These are phyloP conservation scores for Ophiosphaerella korrae DNA, from an alignment of 2,329 filamentous ascomycete species.

Conservation along the genomic window DNA sequence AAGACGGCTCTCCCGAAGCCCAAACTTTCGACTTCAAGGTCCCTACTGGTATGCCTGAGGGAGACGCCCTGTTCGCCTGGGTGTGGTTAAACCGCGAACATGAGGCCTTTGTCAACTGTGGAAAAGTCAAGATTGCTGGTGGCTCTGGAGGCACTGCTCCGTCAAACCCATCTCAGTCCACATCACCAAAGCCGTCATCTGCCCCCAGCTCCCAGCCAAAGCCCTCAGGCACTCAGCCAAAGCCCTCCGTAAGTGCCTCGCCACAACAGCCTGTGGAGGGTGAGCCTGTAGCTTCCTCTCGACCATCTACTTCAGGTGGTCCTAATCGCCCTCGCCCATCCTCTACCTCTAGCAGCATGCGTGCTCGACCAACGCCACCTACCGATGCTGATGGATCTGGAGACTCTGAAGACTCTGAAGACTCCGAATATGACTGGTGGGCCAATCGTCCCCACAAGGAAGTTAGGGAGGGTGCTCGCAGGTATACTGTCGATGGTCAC, in stretches of 20 bases:
- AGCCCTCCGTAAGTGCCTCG: background rate
- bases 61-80: conserved; percentile 54
- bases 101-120: conserved; percentile 51
- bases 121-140: conserved; percentile 50
- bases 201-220: conserved; percentile 7
- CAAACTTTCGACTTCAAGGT: conserved; percentile 55
- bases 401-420: conserved; percentile 6
- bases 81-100: conserved; percentile 45
- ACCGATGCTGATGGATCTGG: conserved; percentile 7
- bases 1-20: conserved; percentile 45
- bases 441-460: conserved; percentile 11
- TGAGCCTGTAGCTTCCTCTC: conserved; percentile 1
- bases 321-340: background rate
- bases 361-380: conserved; percentile 6
- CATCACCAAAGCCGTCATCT: conserved; percentile 12
- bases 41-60: conserved; percentile 50
- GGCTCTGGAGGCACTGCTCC: conserved; percentile 23
- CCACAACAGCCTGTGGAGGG: background rate
- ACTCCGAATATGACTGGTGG: conserved; percentile 5
- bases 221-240: conserved; percentile 12
- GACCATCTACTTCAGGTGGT: background rate
- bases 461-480: conserved; percentile 16
- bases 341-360: too few relatives aligned
- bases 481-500: conserved; percentile 36
- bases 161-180: conserved; percentile 9